Base-by-base conservation (phyloP, 352 stramenopile species). In the Phytophthora multivora region DNA sequence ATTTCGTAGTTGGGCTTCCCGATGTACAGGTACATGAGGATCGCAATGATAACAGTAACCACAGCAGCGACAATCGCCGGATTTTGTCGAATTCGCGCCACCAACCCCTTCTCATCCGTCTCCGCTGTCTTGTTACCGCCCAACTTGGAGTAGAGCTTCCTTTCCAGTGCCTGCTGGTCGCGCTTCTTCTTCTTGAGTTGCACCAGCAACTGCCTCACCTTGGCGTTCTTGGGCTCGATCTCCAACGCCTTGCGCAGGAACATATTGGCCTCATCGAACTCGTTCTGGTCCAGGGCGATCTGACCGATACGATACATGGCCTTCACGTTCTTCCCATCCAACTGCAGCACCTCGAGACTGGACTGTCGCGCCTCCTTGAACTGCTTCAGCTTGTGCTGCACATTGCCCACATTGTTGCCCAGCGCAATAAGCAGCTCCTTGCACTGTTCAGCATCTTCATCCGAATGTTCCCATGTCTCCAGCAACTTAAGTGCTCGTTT, bases 401-500 rank as follows among this genome's bases (percentile, higher is more conserved):
- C 86, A 43, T 94, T 94, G 40, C 69, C 86, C 13, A 94, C 83
- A 54, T 94, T 94, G 69, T 94, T 94, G 26, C 83, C 86, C 11
- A 94, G 59, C 19, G 83, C 83, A 25, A 92, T 68, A 12, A 94
- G 72, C 60, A 94, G 70, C 41, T 86, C 75, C 51, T 91, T 91
- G 71, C 86, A 94, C 59, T 78, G 61, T 16, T 50, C 38, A n/a
- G 63, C 57, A 45, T 81, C 73, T 35, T 83, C 73, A 0, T 88
- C 79, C 16, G 64, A 74, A 51, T 79, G 79, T 42, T 94, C 79
- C 79, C 81, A 92, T 47, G 70, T 79, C 51, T 92, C 86, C 36
- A 94, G 66, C 39, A 94, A 73, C 69, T 92, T 92, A 33, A 94
- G 77, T 49, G 86, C 83, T 36, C 79, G 75, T 66, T 94, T 94